Conservation (phyloP, 306 rosid genomes). For the Cucurbita maxima region DNA sequence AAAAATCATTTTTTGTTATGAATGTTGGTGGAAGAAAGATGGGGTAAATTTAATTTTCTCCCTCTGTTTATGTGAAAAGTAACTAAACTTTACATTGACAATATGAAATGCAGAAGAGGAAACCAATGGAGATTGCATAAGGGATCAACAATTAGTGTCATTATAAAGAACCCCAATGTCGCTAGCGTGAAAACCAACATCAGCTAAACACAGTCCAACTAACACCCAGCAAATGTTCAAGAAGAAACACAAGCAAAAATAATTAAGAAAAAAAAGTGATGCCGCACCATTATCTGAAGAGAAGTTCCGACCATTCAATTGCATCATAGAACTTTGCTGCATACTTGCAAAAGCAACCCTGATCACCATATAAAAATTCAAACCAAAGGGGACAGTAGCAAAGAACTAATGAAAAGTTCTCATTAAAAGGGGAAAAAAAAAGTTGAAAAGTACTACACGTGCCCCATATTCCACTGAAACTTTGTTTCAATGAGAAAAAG, state of each 20-base stretch:
- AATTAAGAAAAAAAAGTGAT: background rate
- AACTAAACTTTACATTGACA: background rate
- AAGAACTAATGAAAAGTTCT: background rate
- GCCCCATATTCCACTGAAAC: background rate
- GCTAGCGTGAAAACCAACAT: background rate
- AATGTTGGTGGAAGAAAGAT: background rate
- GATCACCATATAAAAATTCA: constrained; percentile 8
- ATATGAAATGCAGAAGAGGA: too few relatives aligned
- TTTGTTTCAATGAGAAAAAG: background rate
- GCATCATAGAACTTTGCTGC: constrained; percentile 21
- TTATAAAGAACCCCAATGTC: background rate
- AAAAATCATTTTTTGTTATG: background rate
- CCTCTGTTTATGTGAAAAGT: background rate
- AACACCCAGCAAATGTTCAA: background rate
- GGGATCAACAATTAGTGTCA: background rate
- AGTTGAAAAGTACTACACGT: background rate
- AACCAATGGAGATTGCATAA: background rate
- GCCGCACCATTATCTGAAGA: constrained; percentile 65
- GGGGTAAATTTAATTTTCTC: background rate
- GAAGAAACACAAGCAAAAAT: background rate
- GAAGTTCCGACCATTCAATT: constrained; percentile 41
- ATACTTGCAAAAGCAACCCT: constrained; percentile 25
- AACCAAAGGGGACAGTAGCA: background rate
- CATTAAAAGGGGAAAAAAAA: background rate
- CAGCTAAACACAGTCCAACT: background rate